Percentiles rank a stretch among this genome's conserved stretches.
Conservation (phyloP, 2,329 filamentous ascomycete genomes). For the Ascochyta fabae region DNA sequence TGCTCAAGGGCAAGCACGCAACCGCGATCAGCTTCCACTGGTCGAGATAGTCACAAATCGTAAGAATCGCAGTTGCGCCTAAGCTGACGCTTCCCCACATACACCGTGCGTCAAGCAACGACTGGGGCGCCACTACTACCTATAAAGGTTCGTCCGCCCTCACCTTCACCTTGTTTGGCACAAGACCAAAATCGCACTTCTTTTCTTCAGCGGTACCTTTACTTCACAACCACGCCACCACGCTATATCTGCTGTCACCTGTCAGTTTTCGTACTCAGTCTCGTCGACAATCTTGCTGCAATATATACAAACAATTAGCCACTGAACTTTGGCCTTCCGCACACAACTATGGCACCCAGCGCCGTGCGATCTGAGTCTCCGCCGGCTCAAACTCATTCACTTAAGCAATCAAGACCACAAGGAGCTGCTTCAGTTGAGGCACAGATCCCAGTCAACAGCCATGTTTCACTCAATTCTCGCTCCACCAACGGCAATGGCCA, state of each 20-base stretch:
- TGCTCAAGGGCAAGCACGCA: conserved; percentile 14
- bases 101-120: conserved; percentile 17
- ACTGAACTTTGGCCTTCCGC: background rate
- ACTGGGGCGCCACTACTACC: conserved; percentile 14
- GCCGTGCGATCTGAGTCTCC: conserved; percentile 35
- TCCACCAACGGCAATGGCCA: conserved; percentile 23
- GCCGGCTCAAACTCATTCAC: conserved; percentile 18
- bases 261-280: background rate
- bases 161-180: conserved; percentile 16
- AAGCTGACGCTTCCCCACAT: conserved; percentile 29
- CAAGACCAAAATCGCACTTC: background rate
- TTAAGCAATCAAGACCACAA: conserved; percentile 28
- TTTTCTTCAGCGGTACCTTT: background rate
- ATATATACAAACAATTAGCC: background rate
- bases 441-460: conserved; percentile 25
- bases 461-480: conserved; percentile 25
- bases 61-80: conserved; percentile 10
- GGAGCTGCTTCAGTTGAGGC: conserved; percentile 32
- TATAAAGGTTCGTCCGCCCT: conserved; percentile 25
- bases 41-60: background rate
- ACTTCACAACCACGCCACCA: background rate
- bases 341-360: conserved; percentile 38
- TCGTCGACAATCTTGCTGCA: background rate
- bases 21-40: conserved; percentile 12
- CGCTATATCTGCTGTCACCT: background rate